Percentiles rank a stretch among this genome's conserved stretches.
Evolutionary conservation across 345 rosid genomes (phyloP).

Genomic region (Fremontodendron californicum): DNA sequence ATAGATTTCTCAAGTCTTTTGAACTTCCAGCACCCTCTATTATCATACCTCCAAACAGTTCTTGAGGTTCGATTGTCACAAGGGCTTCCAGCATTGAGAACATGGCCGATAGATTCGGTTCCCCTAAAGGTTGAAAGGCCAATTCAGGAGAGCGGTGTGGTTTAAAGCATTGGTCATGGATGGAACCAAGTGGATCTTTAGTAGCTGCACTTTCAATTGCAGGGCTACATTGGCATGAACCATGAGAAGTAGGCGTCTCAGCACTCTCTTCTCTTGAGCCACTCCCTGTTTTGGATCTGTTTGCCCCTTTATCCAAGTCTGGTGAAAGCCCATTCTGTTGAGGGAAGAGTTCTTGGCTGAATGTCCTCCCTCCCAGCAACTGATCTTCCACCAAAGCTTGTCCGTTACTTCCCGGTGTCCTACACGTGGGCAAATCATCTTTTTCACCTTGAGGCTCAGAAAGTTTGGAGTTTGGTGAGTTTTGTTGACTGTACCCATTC

Average conservation of each 20-base stretch:
- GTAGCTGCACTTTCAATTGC: conserved; percentile 36
- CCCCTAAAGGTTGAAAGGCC: conserved; percentile 28
- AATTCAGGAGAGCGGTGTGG: conserved; percentile 39
- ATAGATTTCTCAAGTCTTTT: conserved; percentile 74
- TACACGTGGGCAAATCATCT: conserved; percentile 32
- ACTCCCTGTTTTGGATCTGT: conserved; percentile 39
- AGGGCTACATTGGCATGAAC: conserved; percentile 65
- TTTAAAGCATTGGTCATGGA: conserved; percentile 27
- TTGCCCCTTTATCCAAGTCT: conserved; percentile 29
- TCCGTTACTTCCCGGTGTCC: conserved; percentile 35
- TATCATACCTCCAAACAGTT: conserved; percentile 57
- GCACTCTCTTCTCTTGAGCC: conserved; percentile 66
- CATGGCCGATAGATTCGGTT: conserved; percentile 33
- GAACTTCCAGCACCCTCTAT: conserved; percentile 79
- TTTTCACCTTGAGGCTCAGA: conserved; percentile 25
- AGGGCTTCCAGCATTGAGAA: conserved; percentile 46
- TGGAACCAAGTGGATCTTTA: conserved; percentile 37
- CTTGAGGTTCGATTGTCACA: conserved; percentile 39
- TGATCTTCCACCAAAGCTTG: conserved; percentile 33
- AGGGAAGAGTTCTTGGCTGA: conserved; percentile 33
- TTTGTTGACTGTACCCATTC: conserved; percentile 44
- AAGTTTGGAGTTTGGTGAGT: conserved; percentile 40
- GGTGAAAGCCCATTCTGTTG: conserved; percentile 38
- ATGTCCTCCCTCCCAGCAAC: conserved; percentile 18
- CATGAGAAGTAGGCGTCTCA: conserved; percentile 71